Evolutionary conservation across 139 green algal species (phyloP).

Genomic region (Diplosphaera chodatii): DNA sequence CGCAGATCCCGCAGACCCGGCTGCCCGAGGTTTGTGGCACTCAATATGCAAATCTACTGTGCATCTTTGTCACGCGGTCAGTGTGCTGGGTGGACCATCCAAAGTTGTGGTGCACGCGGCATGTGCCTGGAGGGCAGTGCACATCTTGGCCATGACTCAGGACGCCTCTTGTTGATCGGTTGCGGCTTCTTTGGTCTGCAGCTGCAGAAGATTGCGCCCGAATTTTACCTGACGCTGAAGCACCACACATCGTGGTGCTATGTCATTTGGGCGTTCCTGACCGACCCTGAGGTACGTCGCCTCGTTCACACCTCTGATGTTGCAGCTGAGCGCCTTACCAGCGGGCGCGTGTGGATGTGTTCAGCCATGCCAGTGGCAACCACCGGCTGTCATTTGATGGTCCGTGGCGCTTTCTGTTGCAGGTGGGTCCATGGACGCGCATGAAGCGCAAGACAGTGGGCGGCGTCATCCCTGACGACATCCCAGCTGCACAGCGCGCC

Average conservation of each 20-base stretch:
- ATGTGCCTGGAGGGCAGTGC: too few species aligned
- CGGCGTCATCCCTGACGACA: not conserved
- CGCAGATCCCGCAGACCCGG: slow-evolving; percentile 57
- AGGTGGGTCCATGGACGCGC: slow-evolving; percentile 11
- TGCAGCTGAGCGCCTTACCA: too few species aligned
- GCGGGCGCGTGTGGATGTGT: too few species aligned
- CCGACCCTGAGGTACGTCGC: slow-evolving; percentile 46
- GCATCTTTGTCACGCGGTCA: too few species aligned
- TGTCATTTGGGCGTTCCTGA: slow-evolving; percentile 61
- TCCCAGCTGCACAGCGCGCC: not conserved
- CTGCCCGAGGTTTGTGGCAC: slow-evolving; percentile 41
- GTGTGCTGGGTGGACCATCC: not conserved
- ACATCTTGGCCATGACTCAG: too few species aligned
- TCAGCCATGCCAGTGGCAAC: too few species aligned
- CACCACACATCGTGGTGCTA: slow-evolving; percentile 56
- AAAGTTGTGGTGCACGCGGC: too few species aligned
- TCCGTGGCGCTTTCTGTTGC: too few species aligned
- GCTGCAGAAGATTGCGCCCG: slow-evolving; percentile 55
- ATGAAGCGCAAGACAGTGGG: slow-evolving; percentile 11
- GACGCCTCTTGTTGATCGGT: too few species aligned
- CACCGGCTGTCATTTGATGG: too few species aligned
- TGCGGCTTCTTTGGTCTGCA: slow-evolving; percentile 1
- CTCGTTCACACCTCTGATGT: not conserved
- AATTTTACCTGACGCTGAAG: slow-evolving; percentile 58
- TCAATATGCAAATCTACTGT: too few species aligned